Base-by-base conservation (phyloP, 257 asterid genomes). In the Solanum chilense region DNA sequence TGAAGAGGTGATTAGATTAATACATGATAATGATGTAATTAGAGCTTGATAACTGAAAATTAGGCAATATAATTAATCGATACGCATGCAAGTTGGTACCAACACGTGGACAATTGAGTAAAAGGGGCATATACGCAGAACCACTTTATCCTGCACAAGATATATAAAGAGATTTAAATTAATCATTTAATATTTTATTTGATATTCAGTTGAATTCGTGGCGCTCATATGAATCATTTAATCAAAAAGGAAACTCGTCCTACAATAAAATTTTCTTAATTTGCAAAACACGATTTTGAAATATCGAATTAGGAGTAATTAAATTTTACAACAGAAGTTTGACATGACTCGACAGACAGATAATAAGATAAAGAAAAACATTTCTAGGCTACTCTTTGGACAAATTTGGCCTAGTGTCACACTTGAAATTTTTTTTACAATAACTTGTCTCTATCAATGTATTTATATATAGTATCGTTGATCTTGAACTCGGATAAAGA, bases 41-140 rank as follows among this genome's bases (percentile, higher is more conserved):
- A 88, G n/a, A 85, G 90, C 87, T 81, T 87, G 88, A 76, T 64
- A 91, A 86, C 90, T 47, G 68, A 92, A 87, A 87, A 86, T 90
- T 90, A 88, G 93, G 93, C 92, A 88, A 42, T 88, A 85, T 92
- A 85, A 89, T 89, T 87, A 90, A 89, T 89, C 89, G 93, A 93
- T 93, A 92, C 93, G 73, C 87, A 84, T 91, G 88, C 29, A 82
- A 42, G 3, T 9, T 0, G 0, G 3, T 10, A 74, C 6, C 88
- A 37, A 87, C 21, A 21, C 18, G 27, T 33, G 47, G 44, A 52
- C 35, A 9, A 77, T 77, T 9, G 78, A n/a, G 33, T 62, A 64
- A 27, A 49, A 31, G 25, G 41, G 10, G 42, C 5, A 21, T 3
- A n/a, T 64, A n/a, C 31, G 2, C 47, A 66, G 69, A 80, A 73